Evolutionary conservation across 2,329 filamentous ascomycete species (phyloP).

Genomic region (Aspergillus neoniger): DNA sequence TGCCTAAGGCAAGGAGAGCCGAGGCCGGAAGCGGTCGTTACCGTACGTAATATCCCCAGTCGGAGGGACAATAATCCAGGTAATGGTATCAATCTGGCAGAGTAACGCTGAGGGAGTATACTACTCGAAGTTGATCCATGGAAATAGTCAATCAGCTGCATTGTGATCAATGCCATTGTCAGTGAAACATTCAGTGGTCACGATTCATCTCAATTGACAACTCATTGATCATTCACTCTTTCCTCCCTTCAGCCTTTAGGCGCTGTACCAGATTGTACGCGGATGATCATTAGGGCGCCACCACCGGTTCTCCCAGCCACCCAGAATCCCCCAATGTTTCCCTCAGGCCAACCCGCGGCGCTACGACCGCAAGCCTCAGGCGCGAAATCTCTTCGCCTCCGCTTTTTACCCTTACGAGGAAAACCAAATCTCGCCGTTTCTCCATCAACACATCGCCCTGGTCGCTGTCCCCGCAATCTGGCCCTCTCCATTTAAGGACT

Average conservation of each 20-base stretch:
- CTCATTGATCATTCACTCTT: background rate
- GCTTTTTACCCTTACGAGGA: conserved; percentile 26
- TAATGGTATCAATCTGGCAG: background rate
- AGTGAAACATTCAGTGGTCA: background rate
- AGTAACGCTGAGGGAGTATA: background rate
- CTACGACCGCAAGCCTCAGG: conserved; percentile 23
- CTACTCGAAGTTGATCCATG: background rate
- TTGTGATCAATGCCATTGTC: background rate
- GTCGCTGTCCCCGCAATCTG: conserved; percentile 22
- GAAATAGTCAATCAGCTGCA: background rate
- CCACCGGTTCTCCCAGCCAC: conserved; percentile 1
- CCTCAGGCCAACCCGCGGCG: background rate
- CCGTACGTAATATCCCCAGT: no score
- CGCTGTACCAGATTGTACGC: conserved; percentile 20
- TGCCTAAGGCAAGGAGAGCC: conserved; percentile 1
- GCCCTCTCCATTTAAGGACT: conserved; percentile 16
- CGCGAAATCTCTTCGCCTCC: conserved; percentile 20
- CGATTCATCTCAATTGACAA: background rate
- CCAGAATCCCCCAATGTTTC: background rate
- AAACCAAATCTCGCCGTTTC: conserved; percentile 29
- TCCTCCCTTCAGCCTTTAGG: background rate
- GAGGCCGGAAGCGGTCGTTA: background rate
- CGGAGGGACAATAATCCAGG: no score
- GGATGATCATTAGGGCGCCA: conserved; percentile 1
- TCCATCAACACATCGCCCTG: conserved; percentile 24